Evolutionary conservation across 2,329 filamentous ascomycete species (phyloP), one percentile per base, ranked within the genome.

Genomic region (Colletotrichum gloeosporioides): DNA sequence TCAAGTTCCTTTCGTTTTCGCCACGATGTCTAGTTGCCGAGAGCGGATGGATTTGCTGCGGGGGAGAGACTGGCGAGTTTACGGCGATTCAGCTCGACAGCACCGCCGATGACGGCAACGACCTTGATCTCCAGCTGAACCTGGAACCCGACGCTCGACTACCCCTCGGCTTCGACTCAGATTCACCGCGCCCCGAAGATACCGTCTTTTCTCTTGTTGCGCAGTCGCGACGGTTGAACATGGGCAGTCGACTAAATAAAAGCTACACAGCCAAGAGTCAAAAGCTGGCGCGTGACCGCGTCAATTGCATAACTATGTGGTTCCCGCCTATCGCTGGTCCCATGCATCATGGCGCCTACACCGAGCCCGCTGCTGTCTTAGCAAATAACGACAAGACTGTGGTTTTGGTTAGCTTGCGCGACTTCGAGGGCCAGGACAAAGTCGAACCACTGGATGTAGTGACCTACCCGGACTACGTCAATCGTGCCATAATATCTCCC

Each of bases 321-420:
- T 90, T 89, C 62, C 90, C 90, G 2, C 87, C 89, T 4, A 83
- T 83, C 10, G 79, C 83, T 34, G 80, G 78, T 27, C 76, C 77
- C 6, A 79, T 78, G 63, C 80, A 69, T 31, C 79, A 81, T 8
- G 84, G 82, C 18, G 86, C 88, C 62, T 91, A 93, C 81, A 80
- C 81, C 18, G 84, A 86, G 22, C 87, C 89, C 2, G 89, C 96
- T n/a, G 94, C 93, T 68, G 90, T 95, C 62, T 87, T 98, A 80
- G 92, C 95, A 62, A 98, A 98, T 86, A 99, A 99, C 83, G 97
- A 99, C 86, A 94, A 93, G 82, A 95, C 95, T 2, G 94, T 99
- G 73, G 93, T 94, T 32, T 87, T 98, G n/a, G 95, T 98, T 82
- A 94, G 93, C 65, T 87, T 99, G 25, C 88, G 91, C 32, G 91